phyloP scores from a whole-genome alignment of 768 basidiomycete genomes.

The Mrakia hoshinonis region DNA sequence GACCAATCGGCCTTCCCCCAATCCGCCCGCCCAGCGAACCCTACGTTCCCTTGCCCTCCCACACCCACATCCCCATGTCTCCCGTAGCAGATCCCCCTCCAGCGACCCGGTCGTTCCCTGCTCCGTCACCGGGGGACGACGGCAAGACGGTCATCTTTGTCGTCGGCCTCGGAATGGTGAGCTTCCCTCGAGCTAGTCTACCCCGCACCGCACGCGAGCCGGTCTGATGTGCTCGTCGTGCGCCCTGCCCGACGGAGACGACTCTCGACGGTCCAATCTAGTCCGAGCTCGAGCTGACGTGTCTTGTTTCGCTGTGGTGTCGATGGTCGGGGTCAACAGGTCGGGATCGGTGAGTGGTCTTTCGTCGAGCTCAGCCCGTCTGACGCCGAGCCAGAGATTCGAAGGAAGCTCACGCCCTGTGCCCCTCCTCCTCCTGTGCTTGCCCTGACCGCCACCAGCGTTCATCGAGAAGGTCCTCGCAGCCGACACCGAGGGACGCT shows the following conservation, averaged over 20 bases:
- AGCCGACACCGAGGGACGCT: conserved; percentile 47
- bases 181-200: background rate
- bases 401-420: background rate
- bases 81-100: background rate
- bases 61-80: background rate
- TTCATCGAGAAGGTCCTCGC: conserved; percentile 61
- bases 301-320: background rate
- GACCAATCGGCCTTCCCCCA: too few species aligned
- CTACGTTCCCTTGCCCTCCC: background rate
- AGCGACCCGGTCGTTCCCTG: background rate
- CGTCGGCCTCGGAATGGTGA: conserved; percentile 48
- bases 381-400: too few species aligned
- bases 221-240: too few species aligned
- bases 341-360: conserved; percentile 1
- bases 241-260: too few species aligned
- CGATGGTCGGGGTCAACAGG: background rate
- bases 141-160: conserved; percentile 37
- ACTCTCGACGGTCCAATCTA: too few species aligned
- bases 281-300: background rate
- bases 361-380: too few species aligned
- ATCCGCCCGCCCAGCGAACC: too few species aligned
- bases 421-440: background rate
- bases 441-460: conserved; percentile 39
- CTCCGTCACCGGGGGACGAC: conserved; percentile 2
- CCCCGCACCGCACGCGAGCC: too few species aligned